These are phyloP conservation scores for Botryotinia convoluta DNA, from an alignment of 2,329 filamentous ascomycete species.

Conservation along the genomic window DNA sequence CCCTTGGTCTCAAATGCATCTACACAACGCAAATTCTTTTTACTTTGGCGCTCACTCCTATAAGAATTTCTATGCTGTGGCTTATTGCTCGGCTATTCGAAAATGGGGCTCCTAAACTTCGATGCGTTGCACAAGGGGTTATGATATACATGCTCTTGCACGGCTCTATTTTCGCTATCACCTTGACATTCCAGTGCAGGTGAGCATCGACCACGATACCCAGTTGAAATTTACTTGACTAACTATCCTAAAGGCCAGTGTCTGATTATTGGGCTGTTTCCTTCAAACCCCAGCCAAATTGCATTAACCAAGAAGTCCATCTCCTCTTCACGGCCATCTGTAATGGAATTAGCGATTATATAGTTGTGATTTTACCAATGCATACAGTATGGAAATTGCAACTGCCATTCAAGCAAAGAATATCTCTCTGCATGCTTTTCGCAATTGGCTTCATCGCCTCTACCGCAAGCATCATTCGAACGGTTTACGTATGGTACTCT, in stretches of 20 bases:
- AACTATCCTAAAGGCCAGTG: background rate
- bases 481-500: background rate
- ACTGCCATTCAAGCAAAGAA: background rate
- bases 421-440: background rate
- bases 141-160: background rate
- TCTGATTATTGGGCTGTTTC: background rate
- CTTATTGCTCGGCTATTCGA: background rate
- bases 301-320: background rate
- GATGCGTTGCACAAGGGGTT: background rate
- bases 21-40: background rate
- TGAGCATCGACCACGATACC: background rate
- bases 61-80: background rate
- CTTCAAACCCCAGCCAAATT: background rate
- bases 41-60: background rate
- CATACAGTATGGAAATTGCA: background rate
- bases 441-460: background rate
- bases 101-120: background rate
- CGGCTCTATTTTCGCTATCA: background rate
- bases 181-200: slow-evolving; percentile 2
- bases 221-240: background rate
- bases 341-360: background rate
- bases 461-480: background rate
- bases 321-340: background rate
- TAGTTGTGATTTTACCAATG: background rate
- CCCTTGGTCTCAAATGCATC: background rate